phyloP scores from a whole-genome alignment of 441 rosid species.

The Omphalea diandra region DNA sequence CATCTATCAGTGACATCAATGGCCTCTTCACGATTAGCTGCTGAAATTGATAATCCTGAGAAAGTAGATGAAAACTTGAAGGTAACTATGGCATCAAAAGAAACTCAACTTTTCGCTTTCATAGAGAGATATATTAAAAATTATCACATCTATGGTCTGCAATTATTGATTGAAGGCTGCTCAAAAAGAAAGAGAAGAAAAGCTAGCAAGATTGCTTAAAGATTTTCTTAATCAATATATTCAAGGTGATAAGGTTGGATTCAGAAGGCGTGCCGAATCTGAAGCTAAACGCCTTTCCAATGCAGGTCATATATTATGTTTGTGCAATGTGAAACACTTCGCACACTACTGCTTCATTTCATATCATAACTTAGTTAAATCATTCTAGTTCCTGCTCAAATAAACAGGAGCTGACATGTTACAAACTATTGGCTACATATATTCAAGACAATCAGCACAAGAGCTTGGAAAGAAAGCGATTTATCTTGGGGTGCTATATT shows the following conservation, averaged over 20 bases:
- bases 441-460: conserved; percentile 86
- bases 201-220: conserved; percentile 63
- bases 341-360: too few relatives aligned
- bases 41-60: conserved; percentile 54
- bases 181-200: conserved; percentile 91
- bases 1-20: conserved; percentile 88
- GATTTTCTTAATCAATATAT: conserved; percentile 67
- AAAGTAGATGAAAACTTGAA: conserved; percentile 66
- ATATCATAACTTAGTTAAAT: not conserved
- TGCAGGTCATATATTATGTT: too few relatives aligned
- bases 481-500: conserved; percentile 84
- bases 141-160: not conserved
- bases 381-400: not conserved
- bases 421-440: conserved; percentile 76
- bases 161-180: conserved; percentile 45
- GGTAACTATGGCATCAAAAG: too few relatives aligned
- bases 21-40: conserved; percentile 72
- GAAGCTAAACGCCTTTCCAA: conserved; percentile 76
- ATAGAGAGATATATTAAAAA: too few relatives aligned
- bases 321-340: too few relatives aligned
- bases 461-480: conserved; percentile 93
- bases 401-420: conserved; percentile 65
- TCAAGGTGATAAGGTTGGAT: conserved; percentile 72
- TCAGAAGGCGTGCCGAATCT: conserved; percentile 58
- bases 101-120: too few relatives aligned